Base-by-base conservation (phyloP, 768 basidiomycete genomes). In the Suillus weaverae region DNA sequence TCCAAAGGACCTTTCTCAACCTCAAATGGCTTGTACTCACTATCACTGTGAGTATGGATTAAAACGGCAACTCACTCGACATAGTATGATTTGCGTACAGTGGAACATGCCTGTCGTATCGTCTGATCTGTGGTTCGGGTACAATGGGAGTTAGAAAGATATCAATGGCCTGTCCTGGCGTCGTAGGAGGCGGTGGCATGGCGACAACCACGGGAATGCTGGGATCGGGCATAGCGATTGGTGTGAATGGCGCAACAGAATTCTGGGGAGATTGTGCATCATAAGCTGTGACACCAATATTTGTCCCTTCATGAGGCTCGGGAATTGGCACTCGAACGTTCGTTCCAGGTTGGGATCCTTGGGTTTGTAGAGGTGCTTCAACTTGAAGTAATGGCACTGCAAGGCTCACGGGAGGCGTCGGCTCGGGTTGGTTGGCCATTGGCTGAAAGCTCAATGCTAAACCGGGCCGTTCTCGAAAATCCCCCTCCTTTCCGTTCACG, bases 331-430 rank as follows among this genome's bases (percentile, higher is more conserved):
- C 9, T 26, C 30, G 53, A 54, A 54, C 4, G 4, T 38, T n/a
- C 8, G 22, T 16, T 39, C 8, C 56, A 57, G 36, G 14, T 38
- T 57, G 56, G 20, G 3, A 35, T 5, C 10, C 68, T 76, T 55
- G 73, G 76, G 16, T 39, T 50, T 55, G 48, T n/a, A 11, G 18
- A 26, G 44, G 62, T 30, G 20, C 33, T 3, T 35, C 36, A 41
- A 53, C 33, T 3, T 35, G 22, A 41, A 53, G 33, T 7, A 36
- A 8, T 14, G 54, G 26, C 16, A 57, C 26, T 18, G 56, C 56
- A 9, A 57, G 57, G 18, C 26, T 59, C 38, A 39, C 18, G 20
- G 56, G 10, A 39, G 26, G 16, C 26, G 56, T 10, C 11, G 5
- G 5, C 26, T 41, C 18, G 18, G 18, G 18, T 32, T 30, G 18